phyloP scores from a whole-genome alignment of 257 asterid species.

The Phtheirospermum japonicum region DNA sequence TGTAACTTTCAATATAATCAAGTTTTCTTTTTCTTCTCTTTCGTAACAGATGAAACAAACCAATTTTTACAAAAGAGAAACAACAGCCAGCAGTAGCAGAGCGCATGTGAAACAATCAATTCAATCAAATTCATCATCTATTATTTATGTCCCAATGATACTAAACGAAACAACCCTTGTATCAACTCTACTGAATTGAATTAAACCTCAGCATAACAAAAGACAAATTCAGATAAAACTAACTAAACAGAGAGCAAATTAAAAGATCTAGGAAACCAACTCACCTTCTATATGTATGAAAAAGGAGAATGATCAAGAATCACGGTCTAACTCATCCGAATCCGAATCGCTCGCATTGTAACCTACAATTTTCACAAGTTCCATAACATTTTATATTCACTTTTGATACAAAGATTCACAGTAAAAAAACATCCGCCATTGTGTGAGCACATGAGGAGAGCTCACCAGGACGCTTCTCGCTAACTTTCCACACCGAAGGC shows the following conservation, averaged over 20 bases:
- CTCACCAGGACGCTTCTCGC: slow-evolving; percentile 79
- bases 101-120: no score
- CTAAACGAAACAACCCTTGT: no score
- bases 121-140: no score
- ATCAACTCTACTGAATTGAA: background rate
- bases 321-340: slow-evolving; percentile 47
- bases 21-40: no score
- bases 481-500: slow-evolving; percentile 69
- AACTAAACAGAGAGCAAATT: background rate
- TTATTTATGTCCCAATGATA: no score
- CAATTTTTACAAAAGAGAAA: background rate
- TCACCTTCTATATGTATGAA: slow-evolving; percentile 30
- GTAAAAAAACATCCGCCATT: no score
- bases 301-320: slow-evolving; percentile 33
- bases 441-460: no score
- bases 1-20: no score
- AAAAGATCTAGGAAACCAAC: slow-evolving; percentile 9
- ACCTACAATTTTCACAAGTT: slow-evolving; percentile 38
- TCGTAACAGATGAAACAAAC: background rate
- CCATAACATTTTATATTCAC: background rate
- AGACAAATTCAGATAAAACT: background rate
- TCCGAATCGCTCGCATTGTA: slow-evolving; percentile 83
- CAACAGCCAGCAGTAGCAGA: no score
- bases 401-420: slow-evolving; percentile 5
- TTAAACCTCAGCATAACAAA: background rate